Evolutionary conservation across 2,329 filamentous ascomycete species (phyloP).

Genomic region (Fusarium sp.): DNA sequence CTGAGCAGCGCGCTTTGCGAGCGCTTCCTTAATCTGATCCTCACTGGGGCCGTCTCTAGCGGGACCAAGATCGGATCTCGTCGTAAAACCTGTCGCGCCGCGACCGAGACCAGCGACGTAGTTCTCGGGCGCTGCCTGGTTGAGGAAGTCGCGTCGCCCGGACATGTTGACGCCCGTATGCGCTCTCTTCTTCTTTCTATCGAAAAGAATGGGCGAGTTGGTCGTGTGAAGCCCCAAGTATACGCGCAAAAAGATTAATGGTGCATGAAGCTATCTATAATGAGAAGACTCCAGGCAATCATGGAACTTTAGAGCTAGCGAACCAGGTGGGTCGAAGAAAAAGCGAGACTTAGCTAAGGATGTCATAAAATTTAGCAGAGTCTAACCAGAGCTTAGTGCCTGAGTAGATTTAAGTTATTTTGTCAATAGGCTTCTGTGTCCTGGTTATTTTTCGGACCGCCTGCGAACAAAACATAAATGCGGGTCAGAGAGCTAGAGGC

Average conservation of each 20-base stretch:
- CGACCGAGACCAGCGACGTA: conserved; percentile 96
- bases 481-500: conserved; percentile 25
- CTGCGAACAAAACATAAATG: conserved; percentile 22
- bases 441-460: no score
- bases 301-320: conserved; percentile 18
- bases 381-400: no score
- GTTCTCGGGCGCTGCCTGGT: conserved; percentile 85
- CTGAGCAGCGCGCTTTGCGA: conserved; percentile 90
- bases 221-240: background rate
- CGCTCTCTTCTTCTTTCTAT: conserved; percentile 20
- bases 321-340: no score
- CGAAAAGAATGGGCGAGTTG: conserved; percentile 1
- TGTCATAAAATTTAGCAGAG: no score
- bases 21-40: conserved; percentile 97
- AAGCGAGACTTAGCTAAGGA: no score
- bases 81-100: conserved; percentile 98
- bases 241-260: background rate
- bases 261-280: conserved; percentile 24
- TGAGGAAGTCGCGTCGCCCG: conserved; percentile 84
- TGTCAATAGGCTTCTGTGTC: no score
- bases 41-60: conserved; percentile 95
- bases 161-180: conserved; percentile 57
- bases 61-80: conserved; percentile 93
- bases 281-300: conserved; percentile 21
- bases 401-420: no score